Percentiles rank a stretch among this genome's conserved stretches.
Conservation (phyloP, 2,329 filamentous ascomycete genomes). For the Macrophomina tecta region DNA sequence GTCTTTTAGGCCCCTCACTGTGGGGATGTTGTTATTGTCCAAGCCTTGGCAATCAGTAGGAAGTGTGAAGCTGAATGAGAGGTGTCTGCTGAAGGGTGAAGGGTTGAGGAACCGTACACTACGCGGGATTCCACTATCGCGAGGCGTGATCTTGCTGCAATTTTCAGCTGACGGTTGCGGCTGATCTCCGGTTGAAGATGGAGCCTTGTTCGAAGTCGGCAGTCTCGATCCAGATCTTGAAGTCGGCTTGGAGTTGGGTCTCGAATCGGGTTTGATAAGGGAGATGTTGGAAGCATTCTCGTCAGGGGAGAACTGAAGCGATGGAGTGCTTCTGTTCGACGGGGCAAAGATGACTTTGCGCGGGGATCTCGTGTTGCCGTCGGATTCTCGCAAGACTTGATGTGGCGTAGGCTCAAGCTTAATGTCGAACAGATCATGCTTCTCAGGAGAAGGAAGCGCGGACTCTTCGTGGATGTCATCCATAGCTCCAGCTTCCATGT, state of each 20-base stretch:
- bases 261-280: constrained; percentile 32
- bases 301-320: constrained; percentile 41
- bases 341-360: constrained; percentile 48
- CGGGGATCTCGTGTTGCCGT: constrained; percentile 43
- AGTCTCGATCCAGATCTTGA: constrained; percentile 32
- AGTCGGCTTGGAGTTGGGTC: neutral
- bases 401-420: constrained; percentile 39
- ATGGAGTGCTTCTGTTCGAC: constrained; percentile 33
- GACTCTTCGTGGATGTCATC: constrained; percentile 30
- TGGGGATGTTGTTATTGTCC: too few relatives aligned
- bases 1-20: too few relatives aligned
- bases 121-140: constrained; percentile 22
- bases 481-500: constrained; percentile 28
- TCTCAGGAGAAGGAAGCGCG: constrained; percentile 37
- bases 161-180: constrained; percentile 6
- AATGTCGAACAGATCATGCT: constrained; percentile 40
- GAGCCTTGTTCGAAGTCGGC: constrained; percentile 30
- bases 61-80: neutral
- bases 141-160: constrained; percentile 4
- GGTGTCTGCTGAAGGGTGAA: neutral
- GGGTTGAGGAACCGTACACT: constrained; percentile 22
- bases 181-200: neutral
- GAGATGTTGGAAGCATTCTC: constrained; percentile 43
- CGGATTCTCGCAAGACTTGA: constrained; percentile 43
- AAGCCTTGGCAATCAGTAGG: neutral